These are phyloP conservation scores for Pythium brachiatum DNA, from an alignment of 352 stramenopile species.

Conservation along the genomic window DNA sequence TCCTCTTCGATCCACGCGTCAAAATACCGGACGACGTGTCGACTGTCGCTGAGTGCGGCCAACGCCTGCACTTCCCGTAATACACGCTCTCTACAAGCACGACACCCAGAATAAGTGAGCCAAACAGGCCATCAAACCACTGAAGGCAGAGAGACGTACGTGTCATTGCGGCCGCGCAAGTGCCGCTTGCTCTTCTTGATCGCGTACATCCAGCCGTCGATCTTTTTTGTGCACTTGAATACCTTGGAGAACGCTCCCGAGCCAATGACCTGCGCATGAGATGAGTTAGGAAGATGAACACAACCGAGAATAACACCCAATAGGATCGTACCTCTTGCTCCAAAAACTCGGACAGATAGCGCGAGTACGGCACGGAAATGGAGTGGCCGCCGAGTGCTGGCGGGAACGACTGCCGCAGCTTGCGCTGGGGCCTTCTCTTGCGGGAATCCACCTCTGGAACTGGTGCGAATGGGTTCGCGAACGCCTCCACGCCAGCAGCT, in stretches of 20 bases:
- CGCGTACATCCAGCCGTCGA: conserved; percentile 84
- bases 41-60: conserved; percentile 71
- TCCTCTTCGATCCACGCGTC: conserved; percentile 89
- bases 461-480: conserved; percentile 72
- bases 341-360: conserved; percentile 79
- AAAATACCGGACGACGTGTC: conserved; percentile 84
- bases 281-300: not conserved
- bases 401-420: conserved; percentile 62
- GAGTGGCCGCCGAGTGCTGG: conserved; percentile 32
- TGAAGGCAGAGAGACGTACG: conserved; percentile 39
- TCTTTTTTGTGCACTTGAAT: conserved; percentile 85
- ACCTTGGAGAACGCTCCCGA: conserved; percentile 86
- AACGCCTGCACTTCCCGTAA: conserved; percentile 82
- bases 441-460: conserved; percentile 47
- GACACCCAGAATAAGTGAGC: not conserved
- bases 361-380: conserved; percentile 48
- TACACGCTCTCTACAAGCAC: conserved; percentile 50
- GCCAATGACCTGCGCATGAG: conserved; percentile 59
- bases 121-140: not conserved
- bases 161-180: conserved; percentile 77
- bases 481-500: conserved; percentile 37
- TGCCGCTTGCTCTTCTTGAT: conserved; percentile 88
- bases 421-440: conserved; percentile 62
- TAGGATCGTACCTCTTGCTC: conserved; percentile 51
- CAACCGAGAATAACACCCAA: not conserved